Evolutionary conservation across 495 filamentous ascomycete species (phyloP), one percentile per base, ranked within the genome.

Genomic region (Daldinia decipiens): DNA sequence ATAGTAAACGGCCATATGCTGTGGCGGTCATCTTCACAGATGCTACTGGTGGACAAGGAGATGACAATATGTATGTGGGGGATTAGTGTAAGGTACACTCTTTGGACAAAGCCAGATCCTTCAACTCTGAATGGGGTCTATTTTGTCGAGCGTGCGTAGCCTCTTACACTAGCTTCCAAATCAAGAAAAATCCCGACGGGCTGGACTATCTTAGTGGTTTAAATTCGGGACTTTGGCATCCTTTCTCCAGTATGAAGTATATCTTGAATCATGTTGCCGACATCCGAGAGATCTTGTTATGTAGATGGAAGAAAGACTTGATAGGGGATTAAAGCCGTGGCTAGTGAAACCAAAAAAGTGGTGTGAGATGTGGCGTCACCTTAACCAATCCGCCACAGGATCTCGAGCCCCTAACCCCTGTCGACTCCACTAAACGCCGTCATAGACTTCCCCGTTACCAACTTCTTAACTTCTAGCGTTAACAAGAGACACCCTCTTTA

Each of bases 391-490:
- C 19, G 60, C 58, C 66, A 59, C 65, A 57, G 7, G 40, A 4
- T 31, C 55, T 29, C 34, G 2, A 13, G 8, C 32, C 9, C 38
- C 6, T 47, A 24, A 26, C 1, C 57, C 47, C 34, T 32, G 29
- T 56, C 17, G n/a, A 56, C 53, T 21, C 19, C 36, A 65, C 50
- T 29, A 4, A 6, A 75, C 73, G 70, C 39, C 57, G 74, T 76
- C 74, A 74, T 76, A 74, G 74, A 76, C 65, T 73, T 27, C 54
- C 45, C 38, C 50, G 27, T 57, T 69, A 19, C 71, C 67, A 70
- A 70, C 15, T 67, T 67, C 53, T 67, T 34, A 26, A 50, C 27
- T 17, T 40, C n/a, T 54, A 5, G 43, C 26, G 51, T 55, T 29
- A 36, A 26, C 39, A 47, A 26, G 24, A 62, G 5, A 50, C 21